Conservation (phyloP, 1,139 yeast genomes). For the Debaryomyces udenii region DNA sequence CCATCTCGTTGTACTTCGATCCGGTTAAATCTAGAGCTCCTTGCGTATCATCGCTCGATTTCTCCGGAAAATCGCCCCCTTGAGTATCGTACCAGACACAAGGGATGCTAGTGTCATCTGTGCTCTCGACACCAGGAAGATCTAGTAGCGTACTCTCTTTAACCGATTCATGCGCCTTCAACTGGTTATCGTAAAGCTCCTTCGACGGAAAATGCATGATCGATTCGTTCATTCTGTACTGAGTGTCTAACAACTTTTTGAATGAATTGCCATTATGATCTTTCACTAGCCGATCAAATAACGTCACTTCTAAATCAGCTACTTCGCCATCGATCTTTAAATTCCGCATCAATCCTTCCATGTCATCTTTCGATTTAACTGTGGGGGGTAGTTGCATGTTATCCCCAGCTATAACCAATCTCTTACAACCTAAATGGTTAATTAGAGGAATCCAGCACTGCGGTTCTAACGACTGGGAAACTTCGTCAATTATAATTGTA, state of each 20-base stretch:
- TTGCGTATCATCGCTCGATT: constrained; percentile 43
- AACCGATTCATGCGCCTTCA: constrained; percentile 67
- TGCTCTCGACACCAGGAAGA: constrained; percentile 50
- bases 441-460: constrained; percentile 97
- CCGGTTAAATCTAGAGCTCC: constrained; percentile 30
- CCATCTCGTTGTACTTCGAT: constrained; percentile 76
- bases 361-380: constrained; percentile 46
- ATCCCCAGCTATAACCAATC: constrained; percentile 81
- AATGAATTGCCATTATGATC: constrained; percentile 53
- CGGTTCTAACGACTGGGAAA: constrained; percentile 91
- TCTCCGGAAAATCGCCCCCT: constrained; percentile 80
- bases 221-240: constrained; percentile 80
- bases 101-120: constrained; percentile 32
- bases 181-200: constrained; percentile 61
- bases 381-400: constrained; percentile 88
- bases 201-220: constrained; percentile 83
- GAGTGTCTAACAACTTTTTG: constrained; percentile 63
- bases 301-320: constrained; percentile 58
- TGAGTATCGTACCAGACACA: constrained; percentile 89
- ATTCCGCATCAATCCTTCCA: constrained; percentile 31
- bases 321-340: constrained; percentile 29
- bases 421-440: constrained; percentile 58
- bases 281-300: constrained; percentile 76
- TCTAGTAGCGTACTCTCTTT: constrained; percentile 56
- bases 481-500: constrained; percentile 90